Percentiles rank a stretch among this genome's conserved stretches.
Conservation (phyloP, 2,329 filamentous ascomycete species). For the Coleophoma crateriformis region DNA sequence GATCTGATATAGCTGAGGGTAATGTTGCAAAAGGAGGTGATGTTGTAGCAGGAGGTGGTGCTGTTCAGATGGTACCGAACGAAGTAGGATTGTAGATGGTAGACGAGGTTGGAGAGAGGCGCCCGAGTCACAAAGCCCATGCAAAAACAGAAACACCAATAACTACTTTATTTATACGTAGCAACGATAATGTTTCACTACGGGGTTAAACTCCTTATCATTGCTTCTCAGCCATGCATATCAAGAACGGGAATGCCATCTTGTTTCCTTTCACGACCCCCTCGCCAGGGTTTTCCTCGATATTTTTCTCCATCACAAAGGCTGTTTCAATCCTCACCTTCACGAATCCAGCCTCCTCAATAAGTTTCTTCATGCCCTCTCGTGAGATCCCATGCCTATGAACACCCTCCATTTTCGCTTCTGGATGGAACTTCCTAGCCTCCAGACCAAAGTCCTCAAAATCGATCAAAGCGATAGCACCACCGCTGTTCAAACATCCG, state of each 20-base stretch:
- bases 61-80: too few species aligned
- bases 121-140: too few species aligned
- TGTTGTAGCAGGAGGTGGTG: too few species aligned
- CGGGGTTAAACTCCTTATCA: not conserved
- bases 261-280: slow-evolving; percentile 23
- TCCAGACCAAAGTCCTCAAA: slow-evolving; percentile 50
- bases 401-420: slow-evolving; percentile 45
- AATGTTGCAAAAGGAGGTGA: too few species aligned
- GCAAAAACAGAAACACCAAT: too few species aligned
- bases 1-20: too few species aligned
- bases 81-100: too few species aligned
- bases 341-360: slow-evolving; percentile 41
- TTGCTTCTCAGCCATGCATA: slow-evolving; percentile 28
- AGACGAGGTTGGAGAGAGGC: too few species aligned
- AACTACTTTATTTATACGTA: too few species aligned
- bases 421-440: slow-evolving; percentile 45
- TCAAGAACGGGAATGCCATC: slow-evolving; percentile 33
- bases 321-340: slow-evolving; percentile 40
- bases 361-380: slow-evolving; percentile 32
- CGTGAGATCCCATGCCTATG: slow-evolving; percentile 45
- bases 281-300: slow-evolving; percentile 36
- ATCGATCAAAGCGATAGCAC: slow-evolving; percentile 46
- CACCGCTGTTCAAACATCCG: slow-evolving; percentile 40
- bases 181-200: too few species aligned
- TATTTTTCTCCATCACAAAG: slow-evolving; percentile 43